Conservation (phyloP, 75 land plant species). For the Isoetes taiwanensis region DNA sequence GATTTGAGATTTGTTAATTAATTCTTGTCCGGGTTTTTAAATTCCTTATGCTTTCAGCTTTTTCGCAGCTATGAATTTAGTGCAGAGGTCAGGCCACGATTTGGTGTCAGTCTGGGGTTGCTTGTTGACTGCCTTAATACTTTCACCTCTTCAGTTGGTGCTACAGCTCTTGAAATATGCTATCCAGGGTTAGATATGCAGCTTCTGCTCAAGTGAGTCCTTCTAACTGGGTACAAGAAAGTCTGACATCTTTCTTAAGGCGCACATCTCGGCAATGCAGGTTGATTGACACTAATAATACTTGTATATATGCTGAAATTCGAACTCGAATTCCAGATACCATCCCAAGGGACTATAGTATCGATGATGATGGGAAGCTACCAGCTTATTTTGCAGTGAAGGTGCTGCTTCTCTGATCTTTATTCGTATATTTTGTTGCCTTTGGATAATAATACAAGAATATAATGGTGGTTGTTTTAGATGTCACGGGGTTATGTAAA, state of each 20-base stretch:
- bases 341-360: constrained; percentile 63
- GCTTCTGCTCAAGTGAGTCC: constrained; percentile 64
- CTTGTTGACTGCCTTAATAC: constrained; percentile 71
- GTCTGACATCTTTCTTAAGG: constrained; percentile 7
- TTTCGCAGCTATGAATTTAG: constrained; percentile 54
- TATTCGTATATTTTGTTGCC: neutral
- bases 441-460: too few species aligned
- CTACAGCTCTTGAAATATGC: constrained; percentile 48
- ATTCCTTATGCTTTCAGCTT: constrained; percentile 37
- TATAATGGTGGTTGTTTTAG: too few species aligned
- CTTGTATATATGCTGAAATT: constrained; percentile 82
- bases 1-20: too few species aligned
- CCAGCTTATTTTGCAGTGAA: constrained; percentile 77
- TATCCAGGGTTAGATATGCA: constrained; percentile 98
- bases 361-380: constrained; percentile 48
- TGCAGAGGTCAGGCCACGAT: constrained; percentile 70
- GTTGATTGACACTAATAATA: constrained; percentile 55
- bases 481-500: too few species aligned
- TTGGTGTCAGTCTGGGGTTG: constrained; percentile 84
- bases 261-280: constrained; percentile 23
- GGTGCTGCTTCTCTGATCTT: too few species aligned
- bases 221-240: neutral
- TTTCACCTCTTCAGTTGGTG: constrained; percentile 49
- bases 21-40: too few species aligned
- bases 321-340: constrained; percentile 87